Evolutionary conservation across 352 stramenopile genomes (phyloP).

Genomic region (Globisporangium orthogonon): DNA sequence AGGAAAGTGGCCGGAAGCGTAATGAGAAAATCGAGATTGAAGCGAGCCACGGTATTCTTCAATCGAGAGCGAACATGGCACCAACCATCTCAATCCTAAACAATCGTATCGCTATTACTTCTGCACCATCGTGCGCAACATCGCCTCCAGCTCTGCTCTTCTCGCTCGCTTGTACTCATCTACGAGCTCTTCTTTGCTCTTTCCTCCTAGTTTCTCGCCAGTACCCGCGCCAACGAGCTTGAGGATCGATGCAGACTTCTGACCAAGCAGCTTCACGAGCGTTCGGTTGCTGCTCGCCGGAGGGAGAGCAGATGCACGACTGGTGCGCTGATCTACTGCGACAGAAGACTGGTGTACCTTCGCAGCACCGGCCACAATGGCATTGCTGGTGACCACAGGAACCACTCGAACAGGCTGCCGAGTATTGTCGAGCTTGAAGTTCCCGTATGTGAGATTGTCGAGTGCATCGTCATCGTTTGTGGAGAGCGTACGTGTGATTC

Average conservation of each 20-base stretch:
- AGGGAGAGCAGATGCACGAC: no score
- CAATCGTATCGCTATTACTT: conserved; percentile 18
- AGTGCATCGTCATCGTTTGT: conserved; percentile 7
- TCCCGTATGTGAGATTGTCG: conserved; percentile 1
- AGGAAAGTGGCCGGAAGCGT: no score
- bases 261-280: neutral
- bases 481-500: neutral
- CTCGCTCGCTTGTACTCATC: conserved; percentile 61
- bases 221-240: conserved; percentile 28
- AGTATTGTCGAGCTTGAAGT: conserved; percentile 5
- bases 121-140: conserved; percentile 61
- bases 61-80: no score
- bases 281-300: neutral
- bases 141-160: conserved; percentile 54
- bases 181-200: conserved; percentile 46
- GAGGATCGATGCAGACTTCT: conserved; percentile 36
- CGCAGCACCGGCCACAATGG: no score
- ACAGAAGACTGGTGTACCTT: no score
- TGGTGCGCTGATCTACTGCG: no score
- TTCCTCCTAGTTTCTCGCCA: conserved; percentile 22
- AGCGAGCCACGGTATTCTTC: no score
- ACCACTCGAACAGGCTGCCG: conserved; percentile 3
- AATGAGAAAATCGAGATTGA: no score
- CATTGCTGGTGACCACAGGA: neutral
- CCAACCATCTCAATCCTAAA: no score